phyloP scores from a whole-genome alignment of 179 eudicot species.

The Beta lomatogona region DNA sequence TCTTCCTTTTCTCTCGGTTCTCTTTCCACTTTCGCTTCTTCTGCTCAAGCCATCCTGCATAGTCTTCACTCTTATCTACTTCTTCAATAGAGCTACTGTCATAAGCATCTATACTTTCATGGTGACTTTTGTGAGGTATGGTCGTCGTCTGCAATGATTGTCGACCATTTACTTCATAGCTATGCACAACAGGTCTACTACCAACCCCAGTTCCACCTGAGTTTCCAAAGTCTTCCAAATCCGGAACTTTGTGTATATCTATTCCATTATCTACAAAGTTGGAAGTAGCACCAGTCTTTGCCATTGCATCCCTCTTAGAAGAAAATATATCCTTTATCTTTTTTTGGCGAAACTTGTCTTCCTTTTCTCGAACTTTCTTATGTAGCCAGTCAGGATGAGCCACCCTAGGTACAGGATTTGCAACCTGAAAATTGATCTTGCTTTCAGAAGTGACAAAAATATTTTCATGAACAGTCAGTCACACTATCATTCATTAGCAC shows the following conservation, averaged over 20 bases:
- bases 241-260: conserved; percentile 46
- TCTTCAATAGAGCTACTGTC: conserved; percentile 36
- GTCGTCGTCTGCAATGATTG: conserved; percentile 33
- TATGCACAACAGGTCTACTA: conserved; percentile 65
- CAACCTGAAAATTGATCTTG: conserved; percentile 53
- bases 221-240: conserved; percentile 81
- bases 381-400: conserved; percentile 98
- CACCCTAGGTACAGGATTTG: conserved; percentile 98
- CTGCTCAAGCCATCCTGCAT: conserved; percentile 86
- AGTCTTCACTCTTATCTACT: conserved; percentile 69
- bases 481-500: conserved; percentile 38
- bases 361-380: conserved; percentile 94
- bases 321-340: conserved; percentile 83
- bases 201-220: conserved; percentile 43
- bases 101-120: conserved; percentile 33
- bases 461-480: not conserved
- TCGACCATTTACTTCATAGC: conserved; percentile 47
- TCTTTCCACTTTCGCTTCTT: conserved; percentile 97
- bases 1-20: conserved; percentile 69
- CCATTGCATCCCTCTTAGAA: conserved; percentile 37
- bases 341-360: conserved; percentile 88
- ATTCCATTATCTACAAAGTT: conserved; percentile 25
- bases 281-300: conserved; percentile 34
- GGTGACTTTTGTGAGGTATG: conserved; percentile 33
- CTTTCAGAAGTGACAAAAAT: conserved; percentile 25